A percentile compares a stretch with the other conserved stretches of the same genome.
Conservation (phyloP, 345 rosid species). For the Aquilaria malaccensis region DNA sequence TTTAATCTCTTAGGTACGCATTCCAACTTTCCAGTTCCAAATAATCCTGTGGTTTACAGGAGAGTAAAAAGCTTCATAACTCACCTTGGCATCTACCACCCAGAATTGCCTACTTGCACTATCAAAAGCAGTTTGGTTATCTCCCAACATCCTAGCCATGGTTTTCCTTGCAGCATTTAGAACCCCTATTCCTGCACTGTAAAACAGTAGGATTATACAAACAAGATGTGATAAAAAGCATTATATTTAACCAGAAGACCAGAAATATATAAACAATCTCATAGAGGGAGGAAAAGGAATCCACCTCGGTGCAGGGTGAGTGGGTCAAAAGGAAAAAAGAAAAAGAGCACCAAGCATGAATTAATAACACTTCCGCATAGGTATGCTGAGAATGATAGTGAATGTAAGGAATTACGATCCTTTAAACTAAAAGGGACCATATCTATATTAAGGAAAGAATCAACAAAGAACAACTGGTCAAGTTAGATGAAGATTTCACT, state of each 20-base stretch:
- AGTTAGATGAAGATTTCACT: no score
- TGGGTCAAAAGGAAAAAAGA: background rate
- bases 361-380: background rate
- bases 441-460: no score
- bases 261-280: background rate
- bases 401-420: no score
- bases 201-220: conserved; percentile 21
- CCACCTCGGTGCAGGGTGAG: background rate
- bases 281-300: background rate
- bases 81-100: conserved; percentile 95
- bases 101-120: conserved; percentile 94
- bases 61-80: conserved; percentile 3
- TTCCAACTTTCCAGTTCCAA: no score
- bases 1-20: no score
- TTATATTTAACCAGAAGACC: background rate
- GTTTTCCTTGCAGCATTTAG: conserved; percentile 96
- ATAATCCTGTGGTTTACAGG: background rate
- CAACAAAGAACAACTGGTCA: no score
- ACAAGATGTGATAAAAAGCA: background rate
- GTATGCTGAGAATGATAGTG: no score
- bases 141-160: conserved; percentile 97
- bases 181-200: conserved; percentile 98
- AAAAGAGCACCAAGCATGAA: background rate
- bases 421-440: no score
- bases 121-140: conserved; percentile 74